Evolutionary conservation across 2,329 filamentous ascomycete species (phyloP), one percentile per base, ranked within the genome.

Genomic region (Fusarium tjaetaba): DNA sequence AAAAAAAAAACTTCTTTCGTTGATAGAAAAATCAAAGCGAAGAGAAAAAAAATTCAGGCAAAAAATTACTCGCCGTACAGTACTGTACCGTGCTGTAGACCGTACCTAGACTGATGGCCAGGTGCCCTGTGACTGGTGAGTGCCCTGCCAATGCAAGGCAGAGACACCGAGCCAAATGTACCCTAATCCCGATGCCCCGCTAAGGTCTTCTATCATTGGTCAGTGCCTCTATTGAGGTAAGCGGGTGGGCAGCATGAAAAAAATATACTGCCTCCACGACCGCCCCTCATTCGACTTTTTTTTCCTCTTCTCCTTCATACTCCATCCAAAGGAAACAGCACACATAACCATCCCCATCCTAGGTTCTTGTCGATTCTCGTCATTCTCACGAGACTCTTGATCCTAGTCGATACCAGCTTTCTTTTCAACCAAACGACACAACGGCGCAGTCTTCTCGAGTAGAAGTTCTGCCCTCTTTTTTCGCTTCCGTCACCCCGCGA

Each of bases 311-410:
- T 79, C 72, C 72, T 77, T 72, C 76, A 77, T 77, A 75, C 74
- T 78, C 74, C 78, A 76, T 78, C 41, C 70, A 76, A 74, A 78
- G 70, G 71, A 69, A 59, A 78, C 66, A 69, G 77, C 75, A 79
- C 76, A 78, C 59, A 78, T 78, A 79, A 76, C 73, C 68, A 81
- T 53, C 74, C 80, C 73, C 74, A 77, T 86, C 83, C 79, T 86
- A 85, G 81, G 80, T 82, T 81, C 76, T 77, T 76, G 76, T 80
- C 77, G 76, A 79, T 83, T 85, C 84, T 84, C 82, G 82, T 81
- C 72, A 76, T 75, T 76, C 71, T 71, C 68, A 87, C 83, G 87
- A 83, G 87, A 86, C 84, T 82, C 79, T 80, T 80, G 82, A 82
- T 82, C 88, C 86, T 88, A 87, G 84, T 79, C 76, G 80, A 80